Conservation (phyloP, 2,329 filamentous ascomycete genomes). For the Chalaropsis thielavioides region DNA sequence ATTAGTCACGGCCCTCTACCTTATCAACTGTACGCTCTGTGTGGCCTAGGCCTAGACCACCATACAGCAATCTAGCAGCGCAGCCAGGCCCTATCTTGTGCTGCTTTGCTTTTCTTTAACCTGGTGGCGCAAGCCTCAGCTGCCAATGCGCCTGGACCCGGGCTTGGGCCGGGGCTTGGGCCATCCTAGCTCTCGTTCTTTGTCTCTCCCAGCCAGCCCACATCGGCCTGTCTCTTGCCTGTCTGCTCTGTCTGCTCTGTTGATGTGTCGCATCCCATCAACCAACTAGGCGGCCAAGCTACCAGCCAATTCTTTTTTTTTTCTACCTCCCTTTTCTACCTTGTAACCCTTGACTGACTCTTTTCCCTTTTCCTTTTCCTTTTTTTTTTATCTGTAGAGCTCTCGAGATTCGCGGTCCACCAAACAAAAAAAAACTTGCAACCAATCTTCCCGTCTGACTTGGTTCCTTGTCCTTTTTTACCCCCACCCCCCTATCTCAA, state of each 20-base stretch:
- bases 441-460: constrained; percentile 4
- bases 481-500: neutral
- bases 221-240: neutral
- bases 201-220: neutral
- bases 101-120: neutral
- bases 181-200: constrained; percentile 1
- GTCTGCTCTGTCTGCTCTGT: neutral
- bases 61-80: no score
- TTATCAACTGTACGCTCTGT: neutral
- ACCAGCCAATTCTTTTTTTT: constrained; percentile 9
- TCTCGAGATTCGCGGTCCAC: constrained; percentile 11
- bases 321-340: neutral
- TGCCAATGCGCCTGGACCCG: constrained; percentile 2
- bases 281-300: neutral
- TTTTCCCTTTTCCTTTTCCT: neutral
- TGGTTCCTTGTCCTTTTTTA: constrained; percentile 6
- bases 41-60: no score
- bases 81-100: neutral
- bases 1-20: no score
- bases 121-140: constrained; percentile 1
- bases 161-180: neutral
- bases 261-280: neutral
- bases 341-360: neutral
- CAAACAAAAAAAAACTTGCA: neutral
- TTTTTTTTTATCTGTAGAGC: constrained; percentile 7